Evolutionary conservation across 768 basidiomycete species (phyloP), one percentile per base, ranked within the genome.

Genomic region (Goffeauzyma gilvescens): DNA sequence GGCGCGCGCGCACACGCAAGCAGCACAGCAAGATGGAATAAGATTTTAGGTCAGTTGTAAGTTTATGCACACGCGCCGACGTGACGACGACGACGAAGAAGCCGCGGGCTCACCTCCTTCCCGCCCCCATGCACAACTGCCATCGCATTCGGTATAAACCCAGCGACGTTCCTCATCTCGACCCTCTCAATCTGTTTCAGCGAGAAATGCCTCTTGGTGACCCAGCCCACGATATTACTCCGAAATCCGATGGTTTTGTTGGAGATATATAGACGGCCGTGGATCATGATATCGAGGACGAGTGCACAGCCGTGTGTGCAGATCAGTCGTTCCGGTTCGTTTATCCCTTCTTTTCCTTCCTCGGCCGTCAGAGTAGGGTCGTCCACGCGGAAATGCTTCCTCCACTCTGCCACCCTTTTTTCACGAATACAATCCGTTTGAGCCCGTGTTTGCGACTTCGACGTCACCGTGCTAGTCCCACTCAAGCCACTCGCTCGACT

Each of bases 361-460:
- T 54, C 53, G 9, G 33, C 42, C 6, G n/a, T n/a, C n/a, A n/a
- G n/a, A n/a, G n/a, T n/a, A n/a, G n/a, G n/a, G 4, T 38, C 38
- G 0, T 34, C 39, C 3, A 46, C 21, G 6, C 42, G 35, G 39
- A 54, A 54, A 23, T 42, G 23, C n/a, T 51, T 49, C 25, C 33
- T 49, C 53, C 53, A 54, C 18, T 54, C 53, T 41, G 42, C 50
- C 5, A 49, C 36, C 41, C 53, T 41, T 48, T 49, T 54, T n/a
- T 48, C 46, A 24, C 36, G 42, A 10, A 48, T 31, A 24, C 46
- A 48, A 15, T 18, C 38, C 21, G 35, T 40, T 25, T 38, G 2
- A n/a, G n/a, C n/a, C n/a, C n/a, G n/a, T n/a, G n/a, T n/a, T n/a
- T n/a, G n/a, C n/a, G n/a, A n/a, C n/a, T n/a, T n/a, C n/a, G n/a